Base-by-base conservation (phyloP, 2,329 filamentous ascomycete species). In the Pyricularia sp. region DNA sequence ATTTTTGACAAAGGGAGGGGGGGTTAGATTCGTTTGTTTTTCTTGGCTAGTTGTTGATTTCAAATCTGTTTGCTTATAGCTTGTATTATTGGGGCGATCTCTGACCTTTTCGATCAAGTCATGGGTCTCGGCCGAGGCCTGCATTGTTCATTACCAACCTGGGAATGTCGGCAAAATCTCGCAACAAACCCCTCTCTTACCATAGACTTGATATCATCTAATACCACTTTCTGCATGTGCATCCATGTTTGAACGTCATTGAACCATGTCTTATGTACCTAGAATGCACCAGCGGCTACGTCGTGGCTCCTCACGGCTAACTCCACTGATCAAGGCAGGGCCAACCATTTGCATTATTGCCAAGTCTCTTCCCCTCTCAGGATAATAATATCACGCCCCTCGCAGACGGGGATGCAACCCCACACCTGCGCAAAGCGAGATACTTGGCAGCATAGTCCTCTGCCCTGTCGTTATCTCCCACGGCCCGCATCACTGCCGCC, bases 401-500 rank as follows among this genome's bases (percentile, higher is more conserved):
- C 16, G 55, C 55, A 28, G 55, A 57, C 24, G 22, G 22, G 12
- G 53, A 59, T 28, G 61, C 22, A n/a, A 24, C 33, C 61, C 35
- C 24, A 24, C 24, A 19, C 28, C 31, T 60, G 6, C 53, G 30
- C 63, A 64, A 22, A 4, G 12, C 33, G 22, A 64, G 24, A 26
- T 60, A 64, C 31, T 64, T 33, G 16, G 63, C 55, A 40, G 63
- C 63, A 12, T 64, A 64, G 9, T 60, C 33, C 55, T 64, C 63
- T 1, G 63, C 63, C 4, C 53, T 33, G 3, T 60, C 22, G 2
- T 16, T 22, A 13, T 64, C 63, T 10, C 63, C 63, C 10, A 64
- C n/a, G 2, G 44, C 53, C 28, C 63, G 55, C 63, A 64, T 64
- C 63, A 96, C 82, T 63, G 86, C 86, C 3, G 89, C 88, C 75